Evolutionary conservation across 495 filamentous ascomycete genomes (phyloP), one percentile per base, ranked within the genome.

Genomic region (Penicillium flavigenum): DNA sequence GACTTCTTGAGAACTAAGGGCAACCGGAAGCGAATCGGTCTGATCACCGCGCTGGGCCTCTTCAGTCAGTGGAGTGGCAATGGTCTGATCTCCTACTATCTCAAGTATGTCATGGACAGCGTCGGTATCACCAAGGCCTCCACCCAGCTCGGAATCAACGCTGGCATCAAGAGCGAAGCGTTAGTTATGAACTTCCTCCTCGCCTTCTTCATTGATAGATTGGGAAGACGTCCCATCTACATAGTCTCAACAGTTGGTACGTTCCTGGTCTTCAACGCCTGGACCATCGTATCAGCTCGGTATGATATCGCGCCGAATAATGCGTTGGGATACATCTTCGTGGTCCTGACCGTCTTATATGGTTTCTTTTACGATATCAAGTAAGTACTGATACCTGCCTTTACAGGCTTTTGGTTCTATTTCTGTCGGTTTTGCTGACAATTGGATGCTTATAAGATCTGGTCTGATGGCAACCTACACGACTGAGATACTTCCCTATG

Each of bases 401-500:
- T 14, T 4, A 4, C 11, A 0, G 11, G 4, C 4, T 8, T 41
- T 54, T 42, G 6, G 34, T 36, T 17, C 2, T 20, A 1, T 42
- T 42, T n/a, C 17, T 9, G n/a, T 16, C 6, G 9, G 4, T 19
- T 3, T 7, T n/a, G 17, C 39, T 42, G 10, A 42, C 16, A 42
- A 19, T 42, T 0, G 1, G n/a, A 7, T 20, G 6, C 39, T 20
- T 42, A n/a, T 42, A 49, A 85, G 83, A 70, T 83, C 83, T 3
- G 82, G 84, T 50, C 72, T 88, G 51, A 73, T 88, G 36, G 81
- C 87, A 53, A 82, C 84, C 26, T 87, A 87, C 60, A 80, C 82
- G 1, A 75, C 85, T 38, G 87, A 89, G 72, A 82, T 89, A 36
- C 72, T 87, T 14, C 85, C 86, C 0, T 91, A 85, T 72, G 79